These are phyloP conservation scores for Pythium inflatum DNA, from an alignment of 352 stramenopile genomes.

Conservation along the genomic window DNA sequence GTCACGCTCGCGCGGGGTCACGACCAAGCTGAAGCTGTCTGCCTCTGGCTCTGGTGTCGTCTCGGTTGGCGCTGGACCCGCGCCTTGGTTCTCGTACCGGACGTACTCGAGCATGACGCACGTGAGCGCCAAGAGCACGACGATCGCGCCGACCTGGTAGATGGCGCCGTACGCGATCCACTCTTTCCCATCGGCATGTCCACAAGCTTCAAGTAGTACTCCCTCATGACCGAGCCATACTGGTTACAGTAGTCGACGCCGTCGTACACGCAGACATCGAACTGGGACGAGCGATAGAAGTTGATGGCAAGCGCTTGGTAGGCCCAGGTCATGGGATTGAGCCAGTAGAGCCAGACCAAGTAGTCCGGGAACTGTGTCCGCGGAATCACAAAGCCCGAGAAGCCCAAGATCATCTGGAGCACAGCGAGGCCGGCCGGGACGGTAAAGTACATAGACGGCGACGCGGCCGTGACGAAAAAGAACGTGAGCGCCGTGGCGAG, in stretches of 20 bases:
- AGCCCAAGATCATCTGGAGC: conserved; percentile 39
- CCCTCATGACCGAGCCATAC: conserved; percentile 31
- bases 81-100: conserved; percentile 30
- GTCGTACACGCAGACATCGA: conserved; percentile 30
- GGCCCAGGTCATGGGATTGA: conserved; percentile 49
- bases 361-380: conserved; percentile 35
- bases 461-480: conserved; percentile 31
- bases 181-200: conserved; percentile 31
- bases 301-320: conserved; percentile 35
- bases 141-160: neutral
- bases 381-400: conserved; percentile 44
- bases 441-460: conserved; percentile 31
- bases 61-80: neutral
- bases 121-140: conserved; percentile 29
- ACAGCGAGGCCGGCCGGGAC: conserved; percentile 34
- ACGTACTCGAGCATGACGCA: conserved; percentile 40
- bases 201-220: conserved; percentile 16
- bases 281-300: conserved; percentile 29
- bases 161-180: conserved; percentile 27
- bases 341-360: conserved; percentile 38
- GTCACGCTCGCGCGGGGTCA: conserved; percentile 1
- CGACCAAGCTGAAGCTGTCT: no score
- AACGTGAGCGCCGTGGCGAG: conserved; percentile 40
- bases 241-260: conserved; percentile 30
- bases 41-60: neutral